Conservation (phyloP, 495 filamentous ascomycete species). For the Penicillium verhagenii region DNA sequence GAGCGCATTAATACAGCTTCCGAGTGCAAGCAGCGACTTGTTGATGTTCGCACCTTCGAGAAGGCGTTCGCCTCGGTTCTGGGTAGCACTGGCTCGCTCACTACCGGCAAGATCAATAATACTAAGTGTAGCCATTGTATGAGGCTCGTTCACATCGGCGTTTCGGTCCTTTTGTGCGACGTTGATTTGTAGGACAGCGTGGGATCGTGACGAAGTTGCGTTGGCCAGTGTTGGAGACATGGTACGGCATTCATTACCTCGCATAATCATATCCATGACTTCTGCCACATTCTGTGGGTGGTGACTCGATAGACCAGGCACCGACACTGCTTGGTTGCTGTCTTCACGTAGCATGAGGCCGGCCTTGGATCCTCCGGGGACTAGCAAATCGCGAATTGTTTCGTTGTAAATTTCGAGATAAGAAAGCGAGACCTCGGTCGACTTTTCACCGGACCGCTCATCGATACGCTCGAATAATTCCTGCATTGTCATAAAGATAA, state of each 20-base stretch:
- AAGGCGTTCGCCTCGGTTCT: slow-evolving; percentile 90
- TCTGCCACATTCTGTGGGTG: slow-evolving; percentile 84
- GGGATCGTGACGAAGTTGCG: slow-evolving; percentile 94
- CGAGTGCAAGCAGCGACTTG: slow-evolving; percentile 91
- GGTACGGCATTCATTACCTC: slow-evolving; percentile 90
- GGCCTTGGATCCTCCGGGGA: slow-evolving; percentile 80
- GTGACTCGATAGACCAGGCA: slow-evolving; percentile 88
- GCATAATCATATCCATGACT: slow-evolving; percentile 99
- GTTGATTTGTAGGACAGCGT: slow-evolving; percentile 98
- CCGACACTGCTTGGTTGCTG: slow-evolving; percentile 87
- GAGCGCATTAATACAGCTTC: slow-evolving; percentile 98
- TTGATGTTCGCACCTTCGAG: slow-evolving; percentile 99
- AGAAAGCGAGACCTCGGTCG: slow-evolving; percentile 85
- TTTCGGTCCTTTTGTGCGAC: slow-evolving; percentile 91
- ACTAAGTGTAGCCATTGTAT: slow-evolving; percentile 95
- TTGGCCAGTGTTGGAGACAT: slow-evolving; percentile 98
- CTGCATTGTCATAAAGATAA: slow-evolving; percentile 99
- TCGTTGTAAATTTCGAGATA: slow-evolving; percentile 99
- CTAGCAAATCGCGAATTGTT: slow-evolving; percentile 91
- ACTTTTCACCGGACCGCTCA: slow-evolving; percentile 81
- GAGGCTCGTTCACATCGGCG: slow-evolving; percentile 88
- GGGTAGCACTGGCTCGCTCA: slow-evolving; percentile 93
- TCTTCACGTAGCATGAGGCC: slow-evolving; percentile 95
- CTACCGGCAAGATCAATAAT: slow-evolving; percentile 98
- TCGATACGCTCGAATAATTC: slow-evolving; percentile 92